Evolutionary conservation across 345 rosid species (phyloP).

Genomic region (Bruguiera gymnorhiza): DNA sequence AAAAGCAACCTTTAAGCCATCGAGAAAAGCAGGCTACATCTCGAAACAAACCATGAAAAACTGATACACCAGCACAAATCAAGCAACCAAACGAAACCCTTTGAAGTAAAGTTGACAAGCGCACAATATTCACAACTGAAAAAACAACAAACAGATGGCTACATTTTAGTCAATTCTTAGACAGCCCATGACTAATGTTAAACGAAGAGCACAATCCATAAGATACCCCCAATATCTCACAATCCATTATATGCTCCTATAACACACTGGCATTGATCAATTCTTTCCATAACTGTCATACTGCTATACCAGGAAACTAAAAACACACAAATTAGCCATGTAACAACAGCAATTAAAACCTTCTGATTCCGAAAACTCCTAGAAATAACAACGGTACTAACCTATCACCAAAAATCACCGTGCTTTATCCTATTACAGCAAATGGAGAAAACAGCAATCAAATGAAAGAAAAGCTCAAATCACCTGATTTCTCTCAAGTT

Average conservation of each 20-base stretch:
- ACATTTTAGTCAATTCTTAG: too few relatives aligned
- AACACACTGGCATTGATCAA: too few relatives aligned
- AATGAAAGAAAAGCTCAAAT: neutral
- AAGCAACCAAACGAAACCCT: neutral
- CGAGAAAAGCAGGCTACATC: too few relatives aligned
- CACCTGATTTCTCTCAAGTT: slow-evolving; percentile 69
- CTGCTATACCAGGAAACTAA: neutral
- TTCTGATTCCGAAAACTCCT: neutral
- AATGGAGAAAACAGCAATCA: neutral
- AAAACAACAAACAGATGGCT: neutral
- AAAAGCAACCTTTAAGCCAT: too few relatives aligned
- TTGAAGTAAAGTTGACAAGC: neutral
- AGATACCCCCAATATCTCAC: too few relatives aligned
- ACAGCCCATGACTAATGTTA: too few relatives aligned
- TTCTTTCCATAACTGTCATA: too few relatives aligned
- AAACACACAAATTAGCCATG: neutral
- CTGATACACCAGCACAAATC: neutral
- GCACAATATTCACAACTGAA: neutral
- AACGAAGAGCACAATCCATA: neutral
- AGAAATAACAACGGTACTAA: too few relatives aligned
- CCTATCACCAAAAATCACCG: too few relatives aligned
- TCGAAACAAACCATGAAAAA: neutral
- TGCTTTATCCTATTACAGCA: too few relatives aligned
- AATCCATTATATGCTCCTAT: neutral
- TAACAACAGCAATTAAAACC: neutral